Conservation (phyloP, 768 basidiomycete species). For the Amanita jacksonii region DNA sequence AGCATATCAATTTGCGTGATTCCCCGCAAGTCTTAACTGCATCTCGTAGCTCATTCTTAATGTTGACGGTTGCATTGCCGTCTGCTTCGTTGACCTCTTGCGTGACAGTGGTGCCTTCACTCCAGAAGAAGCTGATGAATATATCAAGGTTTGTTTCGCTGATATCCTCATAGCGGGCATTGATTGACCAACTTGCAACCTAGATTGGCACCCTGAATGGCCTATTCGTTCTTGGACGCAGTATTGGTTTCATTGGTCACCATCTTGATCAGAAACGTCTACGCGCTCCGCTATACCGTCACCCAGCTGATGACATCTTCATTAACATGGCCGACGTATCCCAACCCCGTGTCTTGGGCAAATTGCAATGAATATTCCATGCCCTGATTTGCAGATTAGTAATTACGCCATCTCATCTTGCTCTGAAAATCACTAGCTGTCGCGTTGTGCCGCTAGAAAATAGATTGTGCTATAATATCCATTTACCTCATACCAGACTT, state of each 20-base stretch:
- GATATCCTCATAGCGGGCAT: neutral
- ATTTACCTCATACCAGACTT: neutral
- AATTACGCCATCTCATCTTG: neutral
- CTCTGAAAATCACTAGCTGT: neutral
- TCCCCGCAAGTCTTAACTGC: neutral
- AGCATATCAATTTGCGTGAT: conserved; percentile 15
- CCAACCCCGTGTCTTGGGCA: conserved; percentile 71
- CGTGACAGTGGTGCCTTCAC: conserved; percentile 92
- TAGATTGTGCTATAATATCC: neutral
- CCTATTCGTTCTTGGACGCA: conserved; percentile 93
- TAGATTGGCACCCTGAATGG: conserved; percentile 90
- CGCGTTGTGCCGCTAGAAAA: neutral
- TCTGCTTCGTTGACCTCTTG: conserved; percentile 92
- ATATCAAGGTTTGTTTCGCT: conserved; percentile 57
- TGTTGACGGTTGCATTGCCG: conserved; percentile 93
- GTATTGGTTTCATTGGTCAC: conserved; percentile 96
- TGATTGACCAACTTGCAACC: neutral
- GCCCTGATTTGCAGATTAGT: too few species aligned
- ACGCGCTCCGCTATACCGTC: conserved; percentile 86
- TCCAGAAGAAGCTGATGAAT: conserved; percentile 92
- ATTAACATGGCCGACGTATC: conserved; percentile 86
- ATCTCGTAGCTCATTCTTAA: conserved; percentile 74
- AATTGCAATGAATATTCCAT: conserved; percentile 25
- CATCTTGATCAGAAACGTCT: conserved; percentile 96
- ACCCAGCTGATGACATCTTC: conserved; percentile 92